Conservation (phyloP, 345 rosid genomes). For the Adansonia digitata region DNA sequence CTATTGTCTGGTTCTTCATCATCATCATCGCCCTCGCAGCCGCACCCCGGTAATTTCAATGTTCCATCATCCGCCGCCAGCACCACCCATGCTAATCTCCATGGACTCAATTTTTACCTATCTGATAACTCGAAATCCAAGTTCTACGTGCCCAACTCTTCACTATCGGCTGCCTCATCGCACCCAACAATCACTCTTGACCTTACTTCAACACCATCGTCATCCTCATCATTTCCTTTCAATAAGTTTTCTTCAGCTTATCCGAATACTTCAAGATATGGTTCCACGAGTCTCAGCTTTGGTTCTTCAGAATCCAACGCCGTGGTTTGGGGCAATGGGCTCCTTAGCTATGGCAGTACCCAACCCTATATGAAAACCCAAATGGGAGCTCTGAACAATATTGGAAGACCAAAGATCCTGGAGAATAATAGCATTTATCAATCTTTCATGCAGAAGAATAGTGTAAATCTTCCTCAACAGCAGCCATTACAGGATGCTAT, state of each 20-base stretch:
- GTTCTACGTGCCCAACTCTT: conserved; percentile 43
- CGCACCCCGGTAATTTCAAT: neutral
- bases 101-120: conserved; percentile 48
- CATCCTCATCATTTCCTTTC: conserved; percentile 32
- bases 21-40: conserved; percentile 22
- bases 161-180: conserved; percentile 44
- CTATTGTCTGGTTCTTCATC: conserved; percentile 60
- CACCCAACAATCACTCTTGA: conserved; percentile 84
- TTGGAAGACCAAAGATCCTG: conserved; percentile 24
- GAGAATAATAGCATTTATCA: conserved; percentile 26
- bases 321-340: conserved; percentile 34
- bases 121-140: conserved; percentile 39
- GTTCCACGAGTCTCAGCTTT: conserved; percentile 55
- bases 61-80: conserved; percentile 7
- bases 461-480: conserved; percentile 20
- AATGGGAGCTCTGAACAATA: conserved; percentile 22
- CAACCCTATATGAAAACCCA: conserved; percentile 34
- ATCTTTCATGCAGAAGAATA: conserved; percentile 35
- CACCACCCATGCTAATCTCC: conserved; percentile 33
- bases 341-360: conserved; percentile 30
- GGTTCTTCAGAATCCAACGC: conserved; percentile 40
- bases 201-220: conserved; percentile 47
- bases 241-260: conserved; percentile 27
- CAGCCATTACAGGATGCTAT: conserved; percentile 38
- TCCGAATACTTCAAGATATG: conserved; percentile 19